Base-by-base conservation (phyloP, 2,329 filamentous ascomycete species). In the Geosmithia morbida region DNA sequence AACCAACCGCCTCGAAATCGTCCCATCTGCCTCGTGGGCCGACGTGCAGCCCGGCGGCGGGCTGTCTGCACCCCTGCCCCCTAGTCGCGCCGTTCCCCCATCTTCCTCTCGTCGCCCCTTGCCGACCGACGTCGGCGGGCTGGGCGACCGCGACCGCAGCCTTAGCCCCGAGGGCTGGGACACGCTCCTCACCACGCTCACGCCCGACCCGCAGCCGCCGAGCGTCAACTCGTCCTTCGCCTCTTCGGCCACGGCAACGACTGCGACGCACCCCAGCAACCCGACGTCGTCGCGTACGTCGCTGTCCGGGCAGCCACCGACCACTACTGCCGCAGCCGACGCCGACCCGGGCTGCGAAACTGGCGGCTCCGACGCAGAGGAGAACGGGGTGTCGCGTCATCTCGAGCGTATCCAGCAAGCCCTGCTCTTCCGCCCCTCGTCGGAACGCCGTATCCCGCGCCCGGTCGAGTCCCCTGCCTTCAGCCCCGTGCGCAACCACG, bases 91-190 rank as follows among this genome's bases (percentile, higher is more conserved):
- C n/a, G 40, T 11, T 3, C 40, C 40, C 18, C 40, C 11, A 10
- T 20, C 14, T 13, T 40, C 41, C 13, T 41, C 43, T 22, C 43
- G 43, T 17, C 43, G 43, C 3, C 10, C 43, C 26, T 11, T 40
- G 22, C 17, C 46, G 8, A 19, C 26, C 10, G 44, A 49, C 22
- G 18, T 26, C 1, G 82, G 94, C 61, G 87, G 87, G 3, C 74
- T 95, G 16, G 88, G 87, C 39, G 87, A 95, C 63, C 83, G 88
- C 49, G 78, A 87, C 52, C 79, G 87, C 54, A 94, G 87, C 61
- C 66, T 87, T n/a, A 88, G 83, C 58, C 82, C 83, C 1, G 82
- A 83, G 47, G 71, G 71, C 1, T 96, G 89, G 89, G 83, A 90
- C 50, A 87, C 81, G 2, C 78, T 96, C 47, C 69, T 88, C 49